Base-by-base conservation (phyloP, 2,329 filamentous ascomycete genomes). In the Sclerotinia trifoliorum region DNA sequence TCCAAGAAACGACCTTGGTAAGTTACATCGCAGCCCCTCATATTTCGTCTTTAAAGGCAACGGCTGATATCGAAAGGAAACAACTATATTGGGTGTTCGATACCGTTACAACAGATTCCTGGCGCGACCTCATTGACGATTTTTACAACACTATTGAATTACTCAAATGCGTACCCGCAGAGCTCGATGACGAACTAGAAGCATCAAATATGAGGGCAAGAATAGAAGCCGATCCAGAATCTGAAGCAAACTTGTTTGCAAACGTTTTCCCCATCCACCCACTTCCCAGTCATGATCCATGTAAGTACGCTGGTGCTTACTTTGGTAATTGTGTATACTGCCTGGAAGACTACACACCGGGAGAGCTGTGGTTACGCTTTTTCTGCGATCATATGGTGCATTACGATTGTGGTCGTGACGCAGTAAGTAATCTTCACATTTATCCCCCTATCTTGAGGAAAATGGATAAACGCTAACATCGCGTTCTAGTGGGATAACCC, bases 311-410 rank as follows among this genome's bases (percentile, higher is more conserved):
- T 32, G 46, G 55, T 24, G 11, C 44, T 42, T 66, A 51, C 39
- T 48, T 60, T 10, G 58, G 56, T 10, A 57, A 26, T 15, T 73
- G 69, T 24, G 26, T 46, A 3, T 70, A 70, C 17, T 72, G 72
- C 52, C 11, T 42, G 0, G 55, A 70, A 17, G 57, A 56, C 3
- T 71, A 63, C 39, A n/a, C 32, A 42, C 15, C 56, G 1, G 35
- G 32, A 39, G 42, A 65, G 3, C 48, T 51, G 10, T 51, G 72
- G 21, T 51, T 65, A 3, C 58, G 56, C 13, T 69, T 73, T 17
- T 69, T 72, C 51, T 73, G 72, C 39, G 35, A 67, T 17, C 71
- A 73, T n/a, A 21, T 66, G n/a, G 67, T 68, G 15, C 71, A 73
- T 46, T 68, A 67, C 54, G 13, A 46, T 6, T 73, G 71, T 51